Evolutionary conservation across 2,329 filamentous ascomycete species (phyloP).

Genomic region (Tolypocladium album): DNA sequence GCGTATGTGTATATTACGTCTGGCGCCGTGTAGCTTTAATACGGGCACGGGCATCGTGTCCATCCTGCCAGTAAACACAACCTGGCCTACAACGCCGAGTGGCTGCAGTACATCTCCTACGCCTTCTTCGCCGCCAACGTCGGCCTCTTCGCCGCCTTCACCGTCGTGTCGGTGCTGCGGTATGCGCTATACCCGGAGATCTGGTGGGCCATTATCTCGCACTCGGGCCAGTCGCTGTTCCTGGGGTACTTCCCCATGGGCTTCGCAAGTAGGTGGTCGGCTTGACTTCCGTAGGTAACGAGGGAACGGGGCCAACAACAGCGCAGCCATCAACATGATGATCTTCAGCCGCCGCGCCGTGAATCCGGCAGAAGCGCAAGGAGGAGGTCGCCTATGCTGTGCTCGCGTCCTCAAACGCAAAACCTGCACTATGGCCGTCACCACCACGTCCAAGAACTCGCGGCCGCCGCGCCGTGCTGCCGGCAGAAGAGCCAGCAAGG

Average conservation of each 20-base stretch:
- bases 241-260: slow-evolving; percentile 60
- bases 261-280: slow-evolving; percentile 37
- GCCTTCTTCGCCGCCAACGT: slow-evolving; percentile 51
- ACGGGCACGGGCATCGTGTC: slow-evolving; percentile 62
- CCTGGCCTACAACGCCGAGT: slow-evolving; percentile 48
- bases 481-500: no score
- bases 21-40: slow-evolving; percentile 30
- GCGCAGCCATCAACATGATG: slow-evolving; percentile 48
- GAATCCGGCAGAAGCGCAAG: no score
- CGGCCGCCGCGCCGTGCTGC: no score
- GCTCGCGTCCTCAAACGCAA: no score
- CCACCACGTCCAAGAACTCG: no score
- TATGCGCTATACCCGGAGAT: slow-evolving; percentile 57
- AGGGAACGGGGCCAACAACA: neutral
- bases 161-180: slow-evolving; percentile 42
- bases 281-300: neutral
- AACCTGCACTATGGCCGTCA: no score
- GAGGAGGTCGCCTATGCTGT: no score
- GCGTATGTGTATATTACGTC: neutral
- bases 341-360: slow-evolving; percentile 49
- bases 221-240: slow-evolving; percentile 58
- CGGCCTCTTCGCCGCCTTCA: slow-evolving; percentile 43
- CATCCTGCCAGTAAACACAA: slow-evolving; percentile 49
- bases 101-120: slow-evolving; percentile 49
- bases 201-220: slow-evolving; percentile 53